Percentiles rank a stretch among this genome's conserved stretches.
phyloP scores from a whole-genome alignment of 371 early-diverging fungal genomes.

The Syncephalastrum racemosum region DNA sequence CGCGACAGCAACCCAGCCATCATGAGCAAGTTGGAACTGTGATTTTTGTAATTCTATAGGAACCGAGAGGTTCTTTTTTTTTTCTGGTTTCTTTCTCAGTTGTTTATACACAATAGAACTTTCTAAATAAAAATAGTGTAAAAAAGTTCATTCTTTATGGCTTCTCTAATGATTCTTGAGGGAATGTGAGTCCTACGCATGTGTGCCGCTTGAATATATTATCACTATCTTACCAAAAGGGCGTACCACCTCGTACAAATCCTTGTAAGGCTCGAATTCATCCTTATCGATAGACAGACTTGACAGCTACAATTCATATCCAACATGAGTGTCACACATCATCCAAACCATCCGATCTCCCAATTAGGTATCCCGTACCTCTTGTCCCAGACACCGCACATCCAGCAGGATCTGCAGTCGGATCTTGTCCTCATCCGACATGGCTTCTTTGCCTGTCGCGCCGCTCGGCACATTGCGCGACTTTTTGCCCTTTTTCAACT shows the following conservation, averaged over 20 bases:
- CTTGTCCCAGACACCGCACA: constrained; percentile 45
- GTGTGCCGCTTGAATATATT: not conserved
- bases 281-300: constrained; percentile 13
- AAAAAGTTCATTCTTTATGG: not conserved
- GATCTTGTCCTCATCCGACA: constrained; percentile 60
- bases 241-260: constrained; percentile 18
- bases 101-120: constrained; percentile 1
- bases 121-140: constrained; percentile 8
- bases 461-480: constrained; percentile 15
- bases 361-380: constrained; percentile 34
- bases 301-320: constrained; percentile 6
- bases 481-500: constrained; percentile 37
- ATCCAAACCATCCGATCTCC: not conserved
- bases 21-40: constrained; percentile 18
- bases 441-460: constrained; percentile 5
- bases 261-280: constrained; percentile 13
- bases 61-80: not conserved
- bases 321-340: not conserved
- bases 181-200: too few relatives aligned
- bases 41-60: constrained; percentile 1
- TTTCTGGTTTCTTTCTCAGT: not conserved
- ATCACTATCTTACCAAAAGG: constrained; percentile 21
- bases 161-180: not conserved
- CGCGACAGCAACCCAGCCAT: constrained; percentile 23
- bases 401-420: constrained; percentile 60